Evolutionary conservation across 2,329 filamentous ascomycete species (phyloP).

Genomic region (Spiromastix sp.): DNA sequence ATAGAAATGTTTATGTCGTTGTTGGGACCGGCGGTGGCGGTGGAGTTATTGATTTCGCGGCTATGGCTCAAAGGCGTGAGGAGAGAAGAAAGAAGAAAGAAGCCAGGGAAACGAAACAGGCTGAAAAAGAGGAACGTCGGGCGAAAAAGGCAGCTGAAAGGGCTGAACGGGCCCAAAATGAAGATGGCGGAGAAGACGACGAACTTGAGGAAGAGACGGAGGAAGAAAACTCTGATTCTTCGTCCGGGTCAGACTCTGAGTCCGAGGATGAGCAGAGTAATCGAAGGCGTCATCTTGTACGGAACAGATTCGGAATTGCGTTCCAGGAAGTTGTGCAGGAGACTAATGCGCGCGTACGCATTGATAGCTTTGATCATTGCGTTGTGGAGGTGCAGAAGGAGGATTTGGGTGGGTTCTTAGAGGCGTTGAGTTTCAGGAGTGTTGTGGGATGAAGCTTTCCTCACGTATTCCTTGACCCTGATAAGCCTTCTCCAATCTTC

Average conservation of each 20-base stretch:
- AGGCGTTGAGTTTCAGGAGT: constrained; percentile 82
- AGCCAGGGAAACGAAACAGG: constrained; percentile 51
- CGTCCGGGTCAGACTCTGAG: constrained; percentile 35
- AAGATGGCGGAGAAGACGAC: constrained; percentile 50
- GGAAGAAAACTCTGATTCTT: constrained; percentile 37
- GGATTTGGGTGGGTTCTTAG: constrained; percentile 80
- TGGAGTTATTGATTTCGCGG: constrained; percentile 56
- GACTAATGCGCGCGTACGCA: constrained; percentile 78
- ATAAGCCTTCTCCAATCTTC: too few relatives aligned
- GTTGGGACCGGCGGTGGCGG: constrained; percentile 86
- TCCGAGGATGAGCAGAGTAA: constrained; percentile 44
- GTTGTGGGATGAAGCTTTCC: constrained; percentile 48
- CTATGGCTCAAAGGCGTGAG: constrained; percentile 57
- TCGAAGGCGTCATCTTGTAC: constrained; percentile 56
- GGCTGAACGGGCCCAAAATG: constrained; percentile 40
- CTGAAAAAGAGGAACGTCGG: constrained; percentile 53
- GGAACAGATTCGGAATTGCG: constrained; percentile 86
- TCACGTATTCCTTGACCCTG: not conserved
- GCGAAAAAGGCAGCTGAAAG: constrained; percentile 45
- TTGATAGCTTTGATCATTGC: constrained; percentile 95
- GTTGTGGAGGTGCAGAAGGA: constrained; percentile 98
- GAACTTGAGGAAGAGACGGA: constrained; percentile 54
- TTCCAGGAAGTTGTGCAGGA: constrained; percentile 92
- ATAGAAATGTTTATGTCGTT: constrained; percentile 76
- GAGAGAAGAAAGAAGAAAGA: constrained; percentile 53